Evolutionary conservation across 148 eudicot genomes (phyloP).

Genomic region (Rhododendron kiyosumense): DNA sequence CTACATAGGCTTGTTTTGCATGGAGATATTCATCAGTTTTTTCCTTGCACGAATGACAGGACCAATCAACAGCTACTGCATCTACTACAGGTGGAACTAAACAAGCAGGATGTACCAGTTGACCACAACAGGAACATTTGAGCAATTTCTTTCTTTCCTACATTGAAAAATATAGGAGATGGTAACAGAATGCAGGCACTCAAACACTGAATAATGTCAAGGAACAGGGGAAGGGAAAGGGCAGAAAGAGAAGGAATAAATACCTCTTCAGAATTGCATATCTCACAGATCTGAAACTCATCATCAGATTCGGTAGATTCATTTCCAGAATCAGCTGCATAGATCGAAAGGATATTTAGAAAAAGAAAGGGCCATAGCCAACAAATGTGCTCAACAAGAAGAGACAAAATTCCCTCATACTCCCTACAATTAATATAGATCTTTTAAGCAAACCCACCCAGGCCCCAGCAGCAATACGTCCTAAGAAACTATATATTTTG

Average conservation of each 20-base stretch:
- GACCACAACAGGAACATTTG: slow-evolving; percentile 78
- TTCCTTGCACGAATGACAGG: slow-evolving; percentile 83
- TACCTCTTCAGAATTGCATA: slow-evolving; percentile 91
- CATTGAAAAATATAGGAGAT: slow-evolving; percentile 9
- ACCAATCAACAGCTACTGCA: slow-evolving; percentile 61
- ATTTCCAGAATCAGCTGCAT: slow-evolving; percentile 72
- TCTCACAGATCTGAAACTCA: slow-evolving; percentile 91
- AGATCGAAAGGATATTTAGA: slow-evolving; percentile 8
- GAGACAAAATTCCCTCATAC: not conserved
- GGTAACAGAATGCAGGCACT: slow-evolving; percentile 10
- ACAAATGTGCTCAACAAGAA: not conserved
- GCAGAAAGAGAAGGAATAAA: not conserved
- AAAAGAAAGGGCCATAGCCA: not conserved
- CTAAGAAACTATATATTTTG: not conserved
- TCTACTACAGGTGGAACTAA: slow-evolving; percentile 63
- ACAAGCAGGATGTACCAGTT: slow-evolving; percentile 82
- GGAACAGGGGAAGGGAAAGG: not conserved
- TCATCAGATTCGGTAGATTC: slow-evolving; percentile 88
- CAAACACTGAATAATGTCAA: slow-evolving; percentile 10
- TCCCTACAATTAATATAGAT: not conserved
- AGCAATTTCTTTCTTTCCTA: slow-evolving; percentile 94
- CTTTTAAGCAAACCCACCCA: not conserved
- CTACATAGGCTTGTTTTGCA: slow-evolving; percentile 62
- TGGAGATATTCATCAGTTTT: slow-evolving; percentile 80
- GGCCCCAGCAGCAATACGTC: not conserved